Evolutionary conservation across 2,329 filamentous ascomycete genomes (phyloP), one percentile per base, ranked within the genome.

Genomic region (Trichoderma atrobrunneum): DNA sequence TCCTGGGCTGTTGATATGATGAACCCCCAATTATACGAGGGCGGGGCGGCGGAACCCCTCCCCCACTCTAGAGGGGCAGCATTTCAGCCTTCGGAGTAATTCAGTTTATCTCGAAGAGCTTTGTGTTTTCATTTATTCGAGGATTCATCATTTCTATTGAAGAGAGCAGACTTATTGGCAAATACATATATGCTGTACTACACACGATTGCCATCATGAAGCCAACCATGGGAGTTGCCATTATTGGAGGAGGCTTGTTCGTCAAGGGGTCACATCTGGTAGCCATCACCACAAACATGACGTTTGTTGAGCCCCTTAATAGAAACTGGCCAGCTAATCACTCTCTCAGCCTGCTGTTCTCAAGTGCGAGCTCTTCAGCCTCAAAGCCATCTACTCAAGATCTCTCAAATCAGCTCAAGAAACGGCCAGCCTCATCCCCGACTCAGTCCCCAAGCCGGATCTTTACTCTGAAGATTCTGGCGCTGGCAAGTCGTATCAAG

Each of bases 311-410:
- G n/a, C n/a, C n/a, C n/a, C 43, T 51, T 51, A 10, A 11, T 7
- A 51, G n/a, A 7, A 39, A 39, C 36, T 24, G 26, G 60, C 39
- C 48, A 72, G 66, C 39, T 48, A 34, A 62, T 11, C 30, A 7
- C 7, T 57, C 32, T 32, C 51, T 6, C 59, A 83, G 81, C 91
- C 91, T 14, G 91, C 90, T 59, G 86, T 93, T 67, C 82, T 87
- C 75, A 84, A 86, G 32, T 84, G 81, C 69, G 78, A 84, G 10
- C 70, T 77, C 48, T 81, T 92, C 12, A 79, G 81, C 14, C 85
- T 93, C 74, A 91, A 89, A 80, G 89, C 90, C 26, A 84, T 92
- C 74, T 93, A 90, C 81, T 92, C 90, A 4, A 88, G 90, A 67
- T 88, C 88, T 12, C 84, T 88, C 65, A 80, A 83, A 21, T 89